Conservation (phyloP, 208 protist genomes). For the Acanthamoeba triangularis region DNA sequence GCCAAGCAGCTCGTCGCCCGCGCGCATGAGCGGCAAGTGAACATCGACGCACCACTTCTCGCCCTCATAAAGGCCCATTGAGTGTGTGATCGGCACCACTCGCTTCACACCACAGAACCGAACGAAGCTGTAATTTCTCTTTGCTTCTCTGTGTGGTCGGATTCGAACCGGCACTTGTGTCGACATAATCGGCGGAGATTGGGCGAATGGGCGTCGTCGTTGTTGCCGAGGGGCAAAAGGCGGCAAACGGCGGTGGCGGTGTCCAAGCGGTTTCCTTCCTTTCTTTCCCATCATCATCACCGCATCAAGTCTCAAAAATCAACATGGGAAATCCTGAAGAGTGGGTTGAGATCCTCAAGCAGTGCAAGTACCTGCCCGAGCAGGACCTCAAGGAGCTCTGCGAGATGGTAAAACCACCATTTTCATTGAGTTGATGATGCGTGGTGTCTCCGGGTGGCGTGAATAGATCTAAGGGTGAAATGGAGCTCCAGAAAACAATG, state of each 20-base stretch:
- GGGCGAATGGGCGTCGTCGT: neutral
- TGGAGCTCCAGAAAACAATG: neutral
- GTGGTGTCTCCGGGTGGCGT: neutral
- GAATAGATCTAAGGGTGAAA: too few species aligned
- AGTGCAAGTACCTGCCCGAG: constrained; percentile 92
- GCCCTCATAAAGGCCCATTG: neutral
- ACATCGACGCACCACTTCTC: neutral
- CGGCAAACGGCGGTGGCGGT: neutral
- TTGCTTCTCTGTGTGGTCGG: neutral
- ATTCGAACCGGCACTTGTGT: neutral
- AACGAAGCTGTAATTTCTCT: neutral
- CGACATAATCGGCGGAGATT: neutral
- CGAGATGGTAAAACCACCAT: constrained; percentile 80
- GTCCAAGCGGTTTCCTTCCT: neutral
- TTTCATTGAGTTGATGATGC: neutral
- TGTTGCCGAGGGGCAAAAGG: too few species aligned
- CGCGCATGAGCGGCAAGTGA: neutral
- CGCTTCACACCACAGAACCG: too few species aligned
- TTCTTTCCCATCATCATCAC: neutral
- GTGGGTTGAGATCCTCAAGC: constrained; percentile 87
- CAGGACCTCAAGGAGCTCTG: constrained; percentile 89
- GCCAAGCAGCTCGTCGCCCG: neutral
- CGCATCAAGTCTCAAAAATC: neutral
- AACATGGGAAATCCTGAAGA: constrained; percentile 84
- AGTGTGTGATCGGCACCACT: too few species aligned